Evolutionary conservation across 176 grass and related monocot genomes (phyloP).

Genomic region (Aegilops umbellulata): DNA sequence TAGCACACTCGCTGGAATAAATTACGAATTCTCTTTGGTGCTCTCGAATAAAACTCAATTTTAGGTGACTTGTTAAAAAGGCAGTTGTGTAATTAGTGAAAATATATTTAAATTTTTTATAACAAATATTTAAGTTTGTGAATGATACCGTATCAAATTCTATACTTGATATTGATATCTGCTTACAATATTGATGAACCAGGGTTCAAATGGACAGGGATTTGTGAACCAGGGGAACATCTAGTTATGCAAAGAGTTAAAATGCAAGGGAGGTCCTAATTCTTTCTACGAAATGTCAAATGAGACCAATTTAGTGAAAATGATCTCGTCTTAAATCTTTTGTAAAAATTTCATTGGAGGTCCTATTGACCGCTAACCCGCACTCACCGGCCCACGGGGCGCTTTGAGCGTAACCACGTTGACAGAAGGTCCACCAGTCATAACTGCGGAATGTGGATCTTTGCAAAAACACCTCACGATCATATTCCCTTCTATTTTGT

Average conservation of each 20-base stretch:
- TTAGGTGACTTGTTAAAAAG: neutral
- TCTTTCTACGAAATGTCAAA: too few relatives aligned
- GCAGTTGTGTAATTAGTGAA: neutral
- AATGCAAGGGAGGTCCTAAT: too few relatives aligned
- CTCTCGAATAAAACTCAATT: neutral
- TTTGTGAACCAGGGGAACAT: constrained; percentile 4
- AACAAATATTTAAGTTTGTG: neutral
- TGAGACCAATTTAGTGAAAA: too few relatives aligned
- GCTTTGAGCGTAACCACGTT: too few relatives aligned
- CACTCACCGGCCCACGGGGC: too few relatives aligned
- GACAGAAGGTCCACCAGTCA: too few relatives aligned
- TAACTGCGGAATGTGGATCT: too few relatives aligned
- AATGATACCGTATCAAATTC: neutral
- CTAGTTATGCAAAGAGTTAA: neutral
- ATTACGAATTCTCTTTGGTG: neutral
- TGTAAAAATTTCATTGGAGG: too few relatives aligned
- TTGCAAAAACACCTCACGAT: too few relatives aligned
- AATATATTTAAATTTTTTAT: neutral
- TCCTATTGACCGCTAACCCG: too few relatives aligned
- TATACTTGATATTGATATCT: neutral
- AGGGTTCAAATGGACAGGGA: neutral
- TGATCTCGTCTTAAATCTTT: too few relatives aligned
- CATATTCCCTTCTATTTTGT: too few relatives aligned
- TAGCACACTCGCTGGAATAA: neutral
- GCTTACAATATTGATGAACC: neutral